Percentiles rank a stretch among this genome's conserved stretches.
phyloP scores from a whole-genome alignment of 2,329 filamentous ascomycete genomes.

The Xylaria sp. region DNA sequence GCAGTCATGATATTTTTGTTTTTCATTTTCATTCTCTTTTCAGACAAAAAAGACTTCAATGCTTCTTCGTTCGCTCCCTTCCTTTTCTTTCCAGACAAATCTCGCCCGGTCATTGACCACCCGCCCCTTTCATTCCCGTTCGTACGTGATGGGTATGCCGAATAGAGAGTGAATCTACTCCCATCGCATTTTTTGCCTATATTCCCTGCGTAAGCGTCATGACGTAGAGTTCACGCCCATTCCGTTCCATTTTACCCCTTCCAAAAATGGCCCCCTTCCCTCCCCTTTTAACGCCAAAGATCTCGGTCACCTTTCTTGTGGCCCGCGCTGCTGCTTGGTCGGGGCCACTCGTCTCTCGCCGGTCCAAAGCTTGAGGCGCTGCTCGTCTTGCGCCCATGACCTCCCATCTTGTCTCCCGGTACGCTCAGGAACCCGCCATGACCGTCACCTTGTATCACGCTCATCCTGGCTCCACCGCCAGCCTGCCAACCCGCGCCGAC shows the following conservation, averaged over 20 bases:
- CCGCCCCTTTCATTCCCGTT: no score
- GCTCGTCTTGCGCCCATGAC: constrained; percentile 32
- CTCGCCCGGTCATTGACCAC: no score
- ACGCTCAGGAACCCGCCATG: constrained; percentile 60
- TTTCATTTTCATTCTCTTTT: no score
- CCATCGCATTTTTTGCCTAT: background rate
- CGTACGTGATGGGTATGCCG: no score
- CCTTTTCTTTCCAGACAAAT: no score
- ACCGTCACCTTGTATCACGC: constrained; percentile 57
- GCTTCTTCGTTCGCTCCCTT: no score
- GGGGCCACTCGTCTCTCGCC: constrained; percentile 47
- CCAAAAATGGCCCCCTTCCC: background rate
- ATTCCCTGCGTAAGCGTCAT: background rate
- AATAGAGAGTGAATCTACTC: background rate
- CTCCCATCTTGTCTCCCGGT: constrained; percentile 42
- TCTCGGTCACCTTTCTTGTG: constrained; percentile 48
- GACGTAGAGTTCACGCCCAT: background rate
- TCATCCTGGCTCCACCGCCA: constrained; percentile 56
- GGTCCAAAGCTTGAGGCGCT: constrained; percentile 31
- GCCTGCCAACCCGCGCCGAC: constrained; percentile 57
- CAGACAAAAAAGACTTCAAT: no score
- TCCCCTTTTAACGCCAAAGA: constrained; percentile 50
- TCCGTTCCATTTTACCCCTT: background rate
- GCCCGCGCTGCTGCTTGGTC: constrained; percentile 51
- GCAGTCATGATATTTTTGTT: no score